These are phyloP conservation scores for Calocybe cyanea DNA, from an alignment of 768 basidiomycete genomes.

Conservation along the genomic window DNA sequence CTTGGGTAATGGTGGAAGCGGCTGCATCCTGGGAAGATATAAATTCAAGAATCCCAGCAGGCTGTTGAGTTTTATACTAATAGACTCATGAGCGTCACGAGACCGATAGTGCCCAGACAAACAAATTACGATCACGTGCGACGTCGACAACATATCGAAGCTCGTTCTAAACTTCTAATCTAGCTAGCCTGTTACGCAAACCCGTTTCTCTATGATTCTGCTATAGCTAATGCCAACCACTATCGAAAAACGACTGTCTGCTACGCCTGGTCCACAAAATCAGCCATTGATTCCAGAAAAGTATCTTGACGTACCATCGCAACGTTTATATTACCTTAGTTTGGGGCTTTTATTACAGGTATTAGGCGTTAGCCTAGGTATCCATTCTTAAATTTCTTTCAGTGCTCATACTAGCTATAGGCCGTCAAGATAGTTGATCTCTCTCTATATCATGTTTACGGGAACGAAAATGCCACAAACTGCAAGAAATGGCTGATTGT, in stretches of 20 bases:
- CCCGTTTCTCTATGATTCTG: background rate
- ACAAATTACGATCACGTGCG: slow-evolving; percentile 11
- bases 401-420: slow-evolving; percentile 33
- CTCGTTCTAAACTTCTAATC: no score
- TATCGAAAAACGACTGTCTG: slow-evolving; percentile 10
- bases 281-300: slow-evolving; percentile 67
- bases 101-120: background rate
- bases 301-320: slow-evolving; percentile 72
- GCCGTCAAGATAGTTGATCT: slow-evolving; percentile 76
- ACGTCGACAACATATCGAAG: no score
- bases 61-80: no score
- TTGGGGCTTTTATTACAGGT: slow-evolving; percentile 78
- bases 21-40: slow-evolving; percentile 14
- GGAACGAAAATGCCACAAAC: slow-evolving; percentile 37
- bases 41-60: no score
- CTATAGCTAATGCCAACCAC: slow-evolving; percentile 17
- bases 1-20: slow-evolving; percentile 46
- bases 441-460: slow-evolving; percentile 47
- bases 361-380: slow-evolving; percentile 12
- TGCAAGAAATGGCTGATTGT: slow-evolving; percentile 72
- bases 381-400: background rate
- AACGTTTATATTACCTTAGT: slow-evolving; percentile 75
- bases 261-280: slow-evolving; percentile 6
- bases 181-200: no score
- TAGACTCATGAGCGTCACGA: no score